These are phyloP conservation scores for Aspergillus sp. DNA, from an alignment of 2,329 filamentous ascomycete genomes.

Conservation along the genomic window DNA sequence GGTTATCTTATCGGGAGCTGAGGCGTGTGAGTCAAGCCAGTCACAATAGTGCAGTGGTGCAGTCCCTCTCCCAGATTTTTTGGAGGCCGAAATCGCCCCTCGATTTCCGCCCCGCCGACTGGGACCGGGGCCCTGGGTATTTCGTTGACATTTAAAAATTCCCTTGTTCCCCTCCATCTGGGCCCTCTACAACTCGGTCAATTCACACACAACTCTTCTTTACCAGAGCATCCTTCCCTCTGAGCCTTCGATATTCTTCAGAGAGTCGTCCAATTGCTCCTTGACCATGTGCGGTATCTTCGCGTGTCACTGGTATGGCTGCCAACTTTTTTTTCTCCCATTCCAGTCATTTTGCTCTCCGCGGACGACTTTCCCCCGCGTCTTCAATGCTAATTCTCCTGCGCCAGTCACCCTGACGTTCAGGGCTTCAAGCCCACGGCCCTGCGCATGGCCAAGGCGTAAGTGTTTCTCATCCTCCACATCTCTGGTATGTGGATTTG, in stretches of 20 bases:
- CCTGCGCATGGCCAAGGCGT: conserved; percentile 92
- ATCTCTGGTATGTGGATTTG: conserved; percentile 9
- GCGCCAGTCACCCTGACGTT: conserved; percentile 79
- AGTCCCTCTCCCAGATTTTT: conserved; percentile 16
- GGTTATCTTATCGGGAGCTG: conserved; percentile 35
- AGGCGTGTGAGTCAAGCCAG: conserved; percentile 29
- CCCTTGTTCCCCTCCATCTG: conserved; percentile 17
- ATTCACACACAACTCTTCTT: conserved; percentile 27
- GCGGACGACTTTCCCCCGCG: conserved; percentile 7
- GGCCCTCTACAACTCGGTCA: conserved; percentile 8
- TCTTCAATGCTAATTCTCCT: conserved; percentile 24
- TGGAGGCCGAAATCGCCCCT: conserved; percentile 34
- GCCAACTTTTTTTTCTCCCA: conserved; percentile 6
- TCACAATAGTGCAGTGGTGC: not conserved
- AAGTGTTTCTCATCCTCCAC: conserved; percentile 49
- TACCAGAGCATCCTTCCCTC: conserved; percentile 28
- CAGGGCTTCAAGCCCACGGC: conserved; percentile 95
- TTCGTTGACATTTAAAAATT: conserved; percentile 30
- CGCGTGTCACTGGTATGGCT: conserved; percentile 83
- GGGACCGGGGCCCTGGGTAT: conserved; percentile 9
- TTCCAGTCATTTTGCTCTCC: not conserved
- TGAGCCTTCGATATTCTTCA: conserved; percentile 15
- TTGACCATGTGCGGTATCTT: conserved; percentile 94
- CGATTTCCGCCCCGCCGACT: conserved; percentile 29
- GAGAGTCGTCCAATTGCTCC: conserved; percentile 29